Base-by-base conservation (phyloP, 257 asterid species). In the Eustoma russellianum region DNA sequence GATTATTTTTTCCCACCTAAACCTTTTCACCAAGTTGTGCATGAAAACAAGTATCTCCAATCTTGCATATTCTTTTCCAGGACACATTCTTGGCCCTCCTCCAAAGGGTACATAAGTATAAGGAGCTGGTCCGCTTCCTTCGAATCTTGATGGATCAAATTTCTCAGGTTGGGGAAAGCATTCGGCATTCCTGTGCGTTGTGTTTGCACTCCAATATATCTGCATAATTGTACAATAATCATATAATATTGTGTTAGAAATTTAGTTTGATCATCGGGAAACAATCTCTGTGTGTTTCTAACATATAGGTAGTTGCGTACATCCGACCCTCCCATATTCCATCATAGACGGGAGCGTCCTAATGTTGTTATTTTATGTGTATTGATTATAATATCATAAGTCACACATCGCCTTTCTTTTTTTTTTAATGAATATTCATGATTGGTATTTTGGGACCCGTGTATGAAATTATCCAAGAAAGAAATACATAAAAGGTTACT, bases 61-160 rank as follows among this genome's bases (percentile, higher is more conserved):
- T 0, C 82, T 64, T 0, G 82, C 82, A 40, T 74, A 77, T 67
- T 80, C 88, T 64, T 71, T 74, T 6, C 88, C 82, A 0, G 84
- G 82, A 60, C 82, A 80, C 87, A 80, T 80, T 45, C 82, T 65
- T 6, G 80, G 84, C 1, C 84, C 88, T 13, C 88, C 88, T 0
- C 85, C 85, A 54, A 77, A 81, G 0, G 88, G 88, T 1, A 81
- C 83, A 46, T 64, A 81, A 18, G 88, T 77, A 57, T 77, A 81
- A 0, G 85, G 88, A 9, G 85, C 80, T 0, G 82, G 88, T 33
- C 85, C 85, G 0, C 60, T 55, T 33, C 82, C 83, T 11, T 77
- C 79, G 30, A 74, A 80, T 55, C 88, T 66, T 28, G 88, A 58
- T 0, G 88, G 88, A 13, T 77, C 79, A n/a, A 76, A 79, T 18